phyloP scores from a whole-genome alignment of 192 early-diverging fungal species.

The Coemansia sp. region DNA sequence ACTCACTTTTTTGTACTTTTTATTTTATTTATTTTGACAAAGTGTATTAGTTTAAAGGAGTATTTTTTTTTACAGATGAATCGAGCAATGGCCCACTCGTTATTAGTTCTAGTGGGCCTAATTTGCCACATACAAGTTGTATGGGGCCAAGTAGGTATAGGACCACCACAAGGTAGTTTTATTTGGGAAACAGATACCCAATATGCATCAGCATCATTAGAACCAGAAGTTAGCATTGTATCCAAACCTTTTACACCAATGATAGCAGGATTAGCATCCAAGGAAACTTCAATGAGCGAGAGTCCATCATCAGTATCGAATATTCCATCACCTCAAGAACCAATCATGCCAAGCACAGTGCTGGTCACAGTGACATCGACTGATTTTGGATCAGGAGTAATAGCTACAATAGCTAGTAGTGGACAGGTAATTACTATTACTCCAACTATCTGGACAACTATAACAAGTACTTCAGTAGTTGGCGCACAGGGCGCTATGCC shows the following conservation, averaged over 20 bases:
- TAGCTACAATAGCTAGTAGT: not conserved
- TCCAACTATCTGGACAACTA: not conserved
- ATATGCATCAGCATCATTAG: not conserved
- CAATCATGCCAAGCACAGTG: not conserved
- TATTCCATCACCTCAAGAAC: not conserved
- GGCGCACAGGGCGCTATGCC: not conserved
- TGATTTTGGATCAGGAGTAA: not conserved
- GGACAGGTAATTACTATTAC: not conserved
- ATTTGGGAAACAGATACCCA: not conserved
- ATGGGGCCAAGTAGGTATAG: not conserved
- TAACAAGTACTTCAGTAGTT: not conserved
- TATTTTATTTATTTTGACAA: not conserved
- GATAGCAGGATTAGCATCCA: not conserved
- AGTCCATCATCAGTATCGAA: not conserved
- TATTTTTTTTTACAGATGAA: not conserved
- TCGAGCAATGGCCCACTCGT: constrained; percentile 4
- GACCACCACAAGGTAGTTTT: not conserved
- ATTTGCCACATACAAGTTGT: not conserved
- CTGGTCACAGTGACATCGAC: constrained; percentile 7
- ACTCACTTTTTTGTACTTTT: not conserved
- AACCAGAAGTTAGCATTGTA: not conserved
- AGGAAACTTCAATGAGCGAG: constrained; percentile 7
- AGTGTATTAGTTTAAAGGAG: not conserved
- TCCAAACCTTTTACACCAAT: not conserved
- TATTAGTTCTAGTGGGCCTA: constrained; percentile 1